These are phyloP conservation scores for Pyrenochaeta sp. DNA, from an alignment of 2,329 filamentous ascomycete species.

Conservation along the genomic window DNA sequence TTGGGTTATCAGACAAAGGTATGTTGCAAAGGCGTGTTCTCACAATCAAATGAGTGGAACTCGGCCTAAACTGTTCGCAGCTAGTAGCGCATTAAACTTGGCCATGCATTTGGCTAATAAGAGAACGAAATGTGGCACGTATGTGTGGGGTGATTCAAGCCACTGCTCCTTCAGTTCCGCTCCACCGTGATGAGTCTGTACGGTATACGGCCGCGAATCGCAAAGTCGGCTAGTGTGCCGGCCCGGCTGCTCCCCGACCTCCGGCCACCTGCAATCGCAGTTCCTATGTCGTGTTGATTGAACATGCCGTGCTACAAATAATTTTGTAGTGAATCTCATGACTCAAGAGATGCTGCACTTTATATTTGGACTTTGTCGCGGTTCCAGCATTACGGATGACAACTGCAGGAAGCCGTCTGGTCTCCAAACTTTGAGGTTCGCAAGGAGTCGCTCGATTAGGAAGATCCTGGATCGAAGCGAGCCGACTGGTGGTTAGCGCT, in stretches of 20 bases:
- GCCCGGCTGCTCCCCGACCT: slow-evolving; percentile 2
- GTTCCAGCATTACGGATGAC: not conserved
- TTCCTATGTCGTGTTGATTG: not conserved
- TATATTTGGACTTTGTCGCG: too few relatives aligned
- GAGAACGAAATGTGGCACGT: too few relatives aligned
- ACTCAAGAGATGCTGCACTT: not conserved
- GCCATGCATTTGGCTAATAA: not conserved
- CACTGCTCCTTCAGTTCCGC: too few relatives aligned
- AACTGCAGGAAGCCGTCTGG: not conserved
- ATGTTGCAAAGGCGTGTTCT: too few relatives aligned
- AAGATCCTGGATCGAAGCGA: slow-evolving; percentile 13
- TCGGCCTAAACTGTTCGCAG: too few relatives aligned
- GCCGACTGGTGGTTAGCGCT: slow-evolving; percentile 9
- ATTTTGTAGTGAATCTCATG: not conserved
- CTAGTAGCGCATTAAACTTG: not conserved
- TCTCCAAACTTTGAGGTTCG: too few relatives aligned
- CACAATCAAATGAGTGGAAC: too few relatives aligned
- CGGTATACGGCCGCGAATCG: slow-evolving; percentile 1
- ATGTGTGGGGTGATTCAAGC: too few relatives aligned
- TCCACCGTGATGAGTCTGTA: too few relatives aligned
- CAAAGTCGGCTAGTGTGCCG: slow-evolving; percentile 1
- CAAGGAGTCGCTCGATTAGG: slow-evolving; percentile 25
- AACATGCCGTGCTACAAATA: not conserved
- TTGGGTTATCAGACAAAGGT: too few relatives aligned
- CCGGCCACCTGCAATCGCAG: not conserved